Evolutionary conservation across 2,329 filamentous ascomycete species (phyloP).

Genomic region (Neocucurbitaria cava): DNA sequence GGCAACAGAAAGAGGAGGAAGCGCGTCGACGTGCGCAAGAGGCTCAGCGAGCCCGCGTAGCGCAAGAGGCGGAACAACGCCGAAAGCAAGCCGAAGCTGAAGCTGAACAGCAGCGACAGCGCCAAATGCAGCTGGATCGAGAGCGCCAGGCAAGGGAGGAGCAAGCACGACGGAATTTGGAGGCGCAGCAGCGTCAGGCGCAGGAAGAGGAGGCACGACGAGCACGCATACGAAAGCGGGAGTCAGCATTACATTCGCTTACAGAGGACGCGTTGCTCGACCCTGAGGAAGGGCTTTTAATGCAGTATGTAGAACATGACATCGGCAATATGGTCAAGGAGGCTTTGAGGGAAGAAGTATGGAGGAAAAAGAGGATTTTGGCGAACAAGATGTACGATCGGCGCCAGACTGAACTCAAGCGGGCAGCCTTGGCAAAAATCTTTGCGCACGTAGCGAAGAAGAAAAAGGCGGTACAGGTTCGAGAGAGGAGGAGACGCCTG

Average conservation of each 20-base stretch:
- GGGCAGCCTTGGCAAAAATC: conserved; percentile 30
- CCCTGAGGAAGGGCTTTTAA: conserved; percentile 50
- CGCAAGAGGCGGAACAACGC: conserved; percentile 26
- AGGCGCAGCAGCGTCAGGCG: conserved; percentile 26
- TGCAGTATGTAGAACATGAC: conserved; percentile 55
- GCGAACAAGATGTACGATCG: conserved; percentile 27
- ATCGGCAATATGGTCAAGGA: conserved; percentile 46
- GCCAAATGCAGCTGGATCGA: conserved; percentile 20
- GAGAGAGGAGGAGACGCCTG: conserved; percentile 32
- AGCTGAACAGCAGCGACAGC: conserved; percentile 15
- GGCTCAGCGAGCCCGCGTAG: conserved; percentile 5
- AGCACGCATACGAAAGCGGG: conserved; percentile 20
- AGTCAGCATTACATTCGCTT: conserved; percentile 39
- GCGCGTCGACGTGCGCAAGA: conserved; percentile 15
- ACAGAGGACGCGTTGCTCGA: conserved; percentile 49
- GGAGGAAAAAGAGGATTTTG: conserved; percentile 33
- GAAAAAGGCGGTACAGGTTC: conserved; percentile 26
- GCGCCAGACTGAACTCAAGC: conserved; percentile 23
- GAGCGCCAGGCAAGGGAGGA: conserved; percentile 25
- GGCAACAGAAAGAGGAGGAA: conserved; percentile 16
- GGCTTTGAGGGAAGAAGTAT: conserved; percentile 43
- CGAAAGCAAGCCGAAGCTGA: conserved; percentile 21
- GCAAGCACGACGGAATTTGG: conserved; percentile 23
- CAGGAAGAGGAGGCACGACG: conserved; percentile 28
- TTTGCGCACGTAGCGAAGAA: conserved; percentile 34